phyloP scores from a whole-genome alignment of 2,329 filamentous ascomycete genomes.

The Fusarium sterilihyphosum region DNA sequence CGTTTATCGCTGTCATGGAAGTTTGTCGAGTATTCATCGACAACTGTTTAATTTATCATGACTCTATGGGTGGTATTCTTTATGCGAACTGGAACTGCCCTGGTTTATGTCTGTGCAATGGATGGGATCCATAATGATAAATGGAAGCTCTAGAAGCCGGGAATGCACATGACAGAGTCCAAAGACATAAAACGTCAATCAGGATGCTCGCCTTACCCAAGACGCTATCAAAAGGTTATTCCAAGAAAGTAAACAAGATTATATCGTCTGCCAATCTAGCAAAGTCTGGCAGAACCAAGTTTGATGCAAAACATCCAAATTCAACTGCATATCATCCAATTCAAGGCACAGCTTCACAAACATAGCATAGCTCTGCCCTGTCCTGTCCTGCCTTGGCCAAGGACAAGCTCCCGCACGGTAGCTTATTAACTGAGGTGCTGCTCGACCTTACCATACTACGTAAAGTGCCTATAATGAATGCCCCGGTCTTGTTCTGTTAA shows the following conservation, averaged over 20 bases:
- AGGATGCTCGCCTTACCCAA: not conserved
- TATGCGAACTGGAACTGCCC: conserved; percentile 37
- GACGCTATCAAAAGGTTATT: not conserved
- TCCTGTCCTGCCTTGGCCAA: conserved; percentile 1
- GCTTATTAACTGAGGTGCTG: conserved; percentile 11
- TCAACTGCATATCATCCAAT: conserved; percentile 36
- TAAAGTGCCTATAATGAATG: conserved; percentile 3
- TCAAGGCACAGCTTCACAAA: conserved; percentile 35
- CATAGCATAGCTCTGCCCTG: conserved; percentile 21
- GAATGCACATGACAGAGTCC: conserved; percentile 18
- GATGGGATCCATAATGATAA: conserved; percentile 21
- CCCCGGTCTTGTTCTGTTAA: conserved; percentile 28
- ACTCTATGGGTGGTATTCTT: conserved; percentile 24
- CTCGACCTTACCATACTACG: not conserved
- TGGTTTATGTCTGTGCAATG: conserved; percentile 38
- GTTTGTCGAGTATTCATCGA: not conserved
- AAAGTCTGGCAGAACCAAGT: conserved; percentile 21
- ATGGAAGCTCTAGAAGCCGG: conserved; percentile 26
- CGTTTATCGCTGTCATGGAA: not conserved
- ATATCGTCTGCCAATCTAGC: not conserved
- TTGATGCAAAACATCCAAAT: conserved; percentile 38
- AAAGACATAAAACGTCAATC: not conserved
- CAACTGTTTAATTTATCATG: conserved; percentile 12
- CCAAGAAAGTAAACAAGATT: conserved; percentile 10
- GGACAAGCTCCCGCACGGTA: conserved; percentile 3